These are phyloP conservation scores for Dimargaris xerosporica DNA, from an alignment of 192 early-diverging fungal species.

Conservation along the genomic window DNA sequence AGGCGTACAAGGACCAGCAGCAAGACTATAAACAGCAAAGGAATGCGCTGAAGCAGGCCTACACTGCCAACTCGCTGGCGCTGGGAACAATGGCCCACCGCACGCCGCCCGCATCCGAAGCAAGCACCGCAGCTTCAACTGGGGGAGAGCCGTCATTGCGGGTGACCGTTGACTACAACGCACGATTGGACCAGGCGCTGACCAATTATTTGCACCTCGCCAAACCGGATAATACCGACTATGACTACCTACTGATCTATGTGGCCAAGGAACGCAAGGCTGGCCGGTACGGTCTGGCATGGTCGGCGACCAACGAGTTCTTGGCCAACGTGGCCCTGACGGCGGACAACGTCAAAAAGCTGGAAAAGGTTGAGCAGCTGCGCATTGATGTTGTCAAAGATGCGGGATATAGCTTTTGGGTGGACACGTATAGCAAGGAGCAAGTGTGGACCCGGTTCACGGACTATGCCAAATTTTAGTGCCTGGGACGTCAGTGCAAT, in stretches of 20 bases:
- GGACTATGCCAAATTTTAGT: conserved; percentile 1
- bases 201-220: conserved; percentile 44
- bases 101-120: conserved; percentile 12
- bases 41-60: conserved; percentile 42
- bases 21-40: conserved; percentile 39
- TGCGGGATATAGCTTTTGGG: conserved; percentile 57
- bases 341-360: conserved; percentile 32
- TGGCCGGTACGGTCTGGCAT: conserved; percentile 43
- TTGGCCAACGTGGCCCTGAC: conserved; percentile 37
- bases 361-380: conserved; percentile 32
- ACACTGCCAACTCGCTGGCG: conserved; percentile 38
- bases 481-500: neutral
- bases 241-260: conserved; percentile 34
- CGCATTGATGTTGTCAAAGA: conserved; percentile 40
- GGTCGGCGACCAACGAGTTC: conserved; percentile 60
- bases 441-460: neutral
- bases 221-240: conserved; percentile 31
- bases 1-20: conserved; percentile 25
- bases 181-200: conserved; percentile 38
- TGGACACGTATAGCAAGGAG: conserved; percentile 21
- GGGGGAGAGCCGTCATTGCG: conserved; percentile 23
- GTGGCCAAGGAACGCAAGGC: conserved; percentile 38
- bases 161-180: conserved; percentile 14
- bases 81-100: conserved; percentile 21
- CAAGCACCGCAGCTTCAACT: conserved; percentile 25